A percentile compares a stretch with the other conserved stretches of the same genome.
Conservation (phyloP, 2,329 filamentous ascomycete species). For the Aspergillus jensenii region DNA sequence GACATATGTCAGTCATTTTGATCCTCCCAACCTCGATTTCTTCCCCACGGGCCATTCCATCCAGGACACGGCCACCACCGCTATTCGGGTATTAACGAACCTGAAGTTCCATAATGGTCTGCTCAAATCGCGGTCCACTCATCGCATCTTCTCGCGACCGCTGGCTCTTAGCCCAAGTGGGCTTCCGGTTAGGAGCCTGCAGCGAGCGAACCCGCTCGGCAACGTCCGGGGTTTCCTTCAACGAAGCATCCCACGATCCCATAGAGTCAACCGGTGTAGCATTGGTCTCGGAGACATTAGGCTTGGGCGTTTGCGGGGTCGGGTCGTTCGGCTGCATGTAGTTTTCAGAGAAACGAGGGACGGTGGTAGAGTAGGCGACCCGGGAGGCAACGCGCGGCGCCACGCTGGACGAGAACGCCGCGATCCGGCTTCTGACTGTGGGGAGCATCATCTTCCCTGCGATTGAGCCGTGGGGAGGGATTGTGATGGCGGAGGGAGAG, state of each 20-base stretch:
- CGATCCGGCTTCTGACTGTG: slow-evolving; percentile 46
- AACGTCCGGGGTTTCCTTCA: slow-evolving; percentile 57
- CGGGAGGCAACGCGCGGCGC: slow-evolving; percentile 31
- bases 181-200: slow-evolving; percentile 84
- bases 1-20: not conserved
- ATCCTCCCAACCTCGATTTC: not conserved
- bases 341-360: slow-evolving; percentile 42
- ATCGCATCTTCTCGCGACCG: slow-evolving; percentile 78
- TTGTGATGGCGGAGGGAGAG: slow-evolving; percentile 20
- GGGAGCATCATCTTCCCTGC: slow-evolving; percentile 29
- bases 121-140: slow-evolving; percentile 93
- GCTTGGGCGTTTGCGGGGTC: slow-evolving; percentile 47
- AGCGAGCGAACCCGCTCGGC: slow-evolving; percentile 58
- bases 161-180: slow-evolving; percentile 84
- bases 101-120: slow-evolving; percentile 91
- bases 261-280: slow-evolving; percentile 52
- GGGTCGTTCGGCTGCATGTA: slow-evolving; percentile 57
- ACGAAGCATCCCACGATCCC: slow-evolving; percentile 49
- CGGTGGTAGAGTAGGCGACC: slow-evolving; percentile 45
- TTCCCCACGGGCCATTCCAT: not conserved
- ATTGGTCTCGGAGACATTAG: slow-evolving; percentile 63
- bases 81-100: slow-evolving; percentile 51
- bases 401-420: slow-evolving; percentile 44
- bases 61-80: not conserved
- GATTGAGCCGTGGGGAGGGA: slow-evolving; percentile 15